Evolutionary conservation across 768 basidiomycete genomes (phyloP), one percentile per base, ranked within the genome.

Genomic region (Tricholoma saponaceum): DNA sequence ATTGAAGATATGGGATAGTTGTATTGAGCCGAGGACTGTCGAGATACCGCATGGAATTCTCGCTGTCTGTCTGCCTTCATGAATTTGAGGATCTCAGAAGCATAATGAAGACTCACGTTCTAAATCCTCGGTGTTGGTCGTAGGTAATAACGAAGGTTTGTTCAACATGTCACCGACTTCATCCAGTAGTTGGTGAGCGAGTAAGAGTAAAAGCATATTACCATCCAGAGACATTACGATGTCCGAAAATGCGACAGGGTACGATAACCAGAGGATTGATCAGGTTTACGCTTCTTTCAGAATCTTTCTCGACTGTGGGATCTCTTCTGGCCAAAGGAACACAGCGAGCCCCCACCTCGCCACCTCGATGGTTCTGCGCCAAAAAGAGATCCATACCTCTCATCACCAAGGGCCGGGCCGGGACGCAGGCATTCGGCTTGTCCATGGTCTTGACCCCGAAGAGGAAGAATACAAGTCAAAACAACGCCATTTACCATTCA

Each of bases 41-140:
- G 28, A 50, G n/a, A 50, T 28, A 28, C 26, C 26, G 18, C 28
- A 30, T 30, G 47, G 26, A 28, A 16, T 28, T 5, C 47, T 28
- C 13, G 47, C 26, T 50, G 30, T 50, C 47, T 30, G 47, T 28
- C n/a, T 30, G 47, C 30, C 47, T 50, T 28, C 26, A 50, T 7
- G 47, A 50, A 50, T 50, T 9, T 18, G 47, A 50, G 47, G 47
- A 50, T 50, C 47, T n/a, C 47, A 30, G 47, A 50, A 50, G 47
- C 47, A 50, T 26, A 28, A 30, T 50, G 16, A 18, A 25, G 47
- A 50, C 47, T 30, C 47, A 30, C 47, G n/a, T 50, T 46, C 47
- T 50, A 50, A 50, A 18, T 50, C 47, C 47, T 50, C 47, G 47
- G 47, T 50, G 26, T 50, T 18, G 28, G 26, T 9, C n/a, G 18